phyloP scores from a whole-genome alignment of 345 rosid genomes.

The Rubroshorea leprosula region DNA sequence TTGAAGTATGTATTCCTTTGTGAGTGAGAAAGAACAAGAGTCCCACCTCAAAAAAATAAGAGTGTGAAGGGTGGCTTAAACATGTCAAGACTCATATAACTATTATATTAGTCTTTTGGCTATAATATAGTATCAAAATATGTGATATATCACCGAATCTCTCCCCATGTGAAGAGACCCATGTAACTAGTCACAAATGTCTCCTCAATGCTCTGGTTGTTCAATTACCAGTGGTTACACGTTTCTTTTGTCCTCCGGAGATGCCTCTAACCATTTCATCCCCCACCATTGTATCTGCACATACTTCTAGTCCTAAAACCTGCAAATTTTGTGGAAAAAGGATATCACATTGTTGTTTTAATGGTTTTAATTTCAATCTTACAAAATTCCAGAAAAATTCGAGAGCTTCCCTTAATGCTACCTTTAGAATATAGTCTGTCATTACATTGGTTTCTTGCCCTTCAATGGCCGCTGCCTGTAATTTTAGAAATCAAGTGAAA shows the following conservation, averaged over 20 bases:
- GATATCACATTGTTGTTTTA: background rate
- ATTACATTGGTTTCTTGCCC: slow-evolving; percentile 41
- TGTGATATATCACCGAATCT: no score
- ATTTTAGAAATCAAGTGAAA: background rate
- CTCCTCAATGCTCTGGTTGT: no score
- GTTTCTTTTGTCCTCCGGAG: slow-evolving; percentile 82
- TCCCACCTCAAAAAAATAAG: no score
- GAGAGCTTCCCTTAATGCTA: background rate
- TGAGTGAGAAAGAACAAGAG: no score
- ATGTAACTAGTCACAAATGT: no score
- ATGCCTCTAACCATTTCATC: slow-evolving; percentile 71
- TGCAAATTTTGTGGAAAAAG: slow-evolving; percentile 23
- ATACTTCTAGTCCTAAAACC: slow-evolving; percentile 65
- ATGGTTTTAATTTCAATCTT: no score
- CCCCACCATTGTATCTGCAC: slow-evolving; percentile 70
- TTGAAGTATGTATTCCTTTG: no score
- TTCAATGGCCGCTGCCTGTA: slow-evolving; percentile 41
- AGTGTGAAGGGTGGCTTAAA: no score
- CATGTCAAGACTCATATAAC: slow-evolving; percentile 7
- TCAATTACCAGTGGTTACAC: no score
- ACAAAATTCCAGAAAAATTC: background rate
- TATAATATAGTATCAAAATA: no score
- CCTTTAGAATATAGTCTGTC: slow-evolving; percentile 50
- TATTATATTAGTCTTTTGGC: background rate
- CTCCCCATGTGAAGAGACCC: no score